Evolutionary conservation across 2,329 filamentous ascomycete genomes (phyloP).

Genomic region (Chaetomium sp.): DNA sequence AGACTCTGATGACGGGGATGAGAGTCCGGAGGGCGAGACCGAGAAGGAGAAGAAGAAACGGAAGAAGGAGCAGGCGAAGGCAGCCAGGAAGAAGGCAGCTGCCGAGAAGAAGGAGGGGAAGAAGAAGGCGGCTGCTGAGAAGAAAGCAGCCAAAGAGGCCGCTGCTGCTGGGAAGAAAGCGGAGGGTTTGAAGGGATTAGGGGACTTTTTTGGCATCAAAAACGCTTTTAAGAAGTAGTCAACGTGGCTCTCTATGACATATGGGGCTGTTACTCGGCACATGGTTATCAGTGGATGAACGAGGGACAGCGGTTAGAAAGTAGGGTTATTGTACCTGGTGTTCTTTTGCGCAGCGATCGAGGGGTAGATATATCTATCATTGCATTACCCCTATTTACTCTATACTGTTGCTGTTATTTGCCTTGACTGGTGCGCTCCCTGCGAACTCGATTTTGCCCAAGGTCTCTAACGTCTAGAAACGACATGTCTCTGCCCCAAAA

Average conservation of each 20-base stretch:
- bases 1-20: neutral
- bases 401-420: neutral
- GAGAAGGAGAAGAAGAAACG: neutral
- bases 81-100: neutral
- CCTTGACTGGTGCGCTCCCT: neutral
- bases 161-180: too few species aligned
- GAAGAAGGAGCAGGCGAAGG: neutral
- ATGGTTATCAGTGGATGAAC: neutral
- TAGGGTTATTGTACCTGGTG: neutral
- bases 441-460: neutral
- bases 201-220: neutral
- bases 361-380: neutral
- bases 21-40: neutral
- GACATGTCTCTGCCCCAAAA: too few species aligned
- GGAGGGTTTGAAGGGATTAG: neutral
- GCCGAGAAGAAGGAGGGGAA: neutral
- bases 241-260: neutral
- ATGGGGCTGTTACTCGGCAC: neutral
- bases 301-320: neutral
- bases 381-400: neutral
- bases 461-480: too few species aligned
- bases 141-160: neutral
- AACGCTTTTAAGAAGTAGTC: neutral
- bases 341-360: neutral
- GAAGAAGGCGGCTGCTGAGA: too few species aligned